Conservation (phyloP, 108 stramenopile genomes). For the Cyclostephanos tholiformis region DNA sequence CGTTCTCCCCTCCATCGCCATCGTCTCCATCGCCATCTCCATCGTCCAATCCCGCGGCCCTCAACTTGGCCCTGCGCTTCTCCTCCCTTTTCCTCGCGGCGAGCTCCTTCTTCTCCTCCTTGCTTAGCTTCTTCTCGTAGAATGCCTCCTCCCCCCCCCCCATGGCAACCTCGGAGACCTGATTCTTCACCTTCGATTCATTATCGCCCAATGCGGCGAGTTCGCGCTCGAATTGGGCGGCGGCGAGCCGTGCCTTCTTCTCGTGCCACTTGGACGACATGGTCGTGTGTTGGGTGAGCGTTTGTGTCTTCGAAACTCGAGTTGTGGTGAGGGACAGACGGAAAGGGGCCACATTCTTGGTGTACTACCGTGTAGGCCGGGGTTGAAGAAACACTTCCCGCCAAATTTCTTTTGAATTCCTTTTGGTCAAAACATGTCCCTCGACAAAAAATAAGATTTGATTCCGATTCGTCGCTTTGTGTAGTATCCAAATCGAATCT, state of each 20-base stretch:
- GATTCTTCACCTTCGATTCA: conserved; percentile 35
- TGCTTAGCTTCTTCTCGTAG: conserved; percentile 79
- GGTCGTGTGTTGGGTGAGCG: too few species aligned
- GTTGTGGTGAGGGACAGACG: too few species aligned
- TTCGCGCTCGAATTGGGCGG: conserved; percentile 62
- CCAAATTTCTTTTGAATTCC: too few species aligned
- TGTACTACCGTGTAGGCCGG: too few species aligned
- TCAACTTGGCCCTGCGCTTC: conserved; percentile 65
- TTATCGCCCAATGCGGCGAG: conserved; percentile 28
- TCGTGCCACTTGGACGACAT: too few species aligned
- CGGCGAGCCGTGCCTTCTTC: conserved; percentile 76
- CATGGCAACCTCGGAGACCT: conserved; percentile 68
- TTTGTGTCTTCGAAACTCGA: too few species aligned
- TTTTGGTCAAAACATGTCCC: too few species aligned
- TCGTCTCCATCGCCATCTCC: conserved; percentile 58
- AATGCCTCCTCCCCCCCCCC: conserved; percentile 78
- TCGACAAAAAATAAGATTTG: too few species aligned
- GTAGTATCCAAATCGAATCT: too few species aligned
- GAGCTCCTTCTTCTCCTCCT: conserved; percentile 90
- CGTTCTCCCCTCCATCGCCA: conserved; percentile 16
- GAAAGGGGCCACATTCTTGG: too few species aligned
- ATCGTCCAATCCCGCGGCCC: conserved; percentile 49
- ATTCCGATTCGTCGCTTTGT: too few species aligned
- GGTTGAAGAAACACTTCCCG: too few species aligned
- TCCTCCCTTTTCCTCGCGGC: conserved; percentile 83